A percentile compares a stretch with the other conserved stretches of the same genome.
Evolutionary conservation across 1,284 basidiomycete genomes (phyloP).

Genomic region (Fistulinella cinereoalba): DNA sequence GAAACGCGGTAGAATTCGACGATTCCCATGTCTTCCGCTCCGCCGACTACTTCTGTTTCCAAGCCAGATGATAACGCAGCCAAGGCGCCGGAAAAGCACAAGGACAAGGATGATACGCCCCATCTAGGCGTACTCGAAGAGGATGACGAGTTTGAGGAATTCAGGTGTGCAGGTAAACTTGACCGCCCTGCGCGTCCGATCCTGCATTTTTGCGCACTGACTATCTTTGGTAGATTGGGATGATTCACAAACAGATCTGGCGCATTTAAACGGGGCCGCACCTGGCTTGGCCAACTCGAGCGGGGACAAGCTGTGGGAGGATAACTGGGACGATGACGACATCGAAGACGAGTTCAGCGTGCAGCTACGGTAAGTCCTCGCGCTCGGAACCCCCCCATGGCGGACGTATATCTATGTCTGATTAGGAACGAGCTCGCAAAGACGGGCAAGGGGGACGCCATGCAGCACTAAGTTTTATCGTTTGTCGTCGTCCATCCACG

Average conservation of each 20-base stretch:
- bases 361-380: conserved; percentile 74
- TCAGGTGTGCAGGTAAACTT: conserved; percentile 61
- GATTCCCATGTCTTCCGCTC: conserved; percentile 30
- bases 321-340: conserved; percentile 99
- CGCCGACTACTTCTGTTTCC: conserved; percentile 33
- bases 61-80: conserved; percentile 34
- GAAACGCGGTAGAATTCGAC: neutral
- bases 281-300: conserved; percentile 71
- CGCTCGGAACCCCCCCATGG: too few species aligned
- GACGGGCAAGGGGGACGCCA: conserved; percentile 52
- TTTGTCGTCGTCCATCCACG: neutral
- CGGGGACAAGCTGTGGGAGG: conserved; percentile 93
- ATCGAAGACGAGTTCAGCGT: conserved; percentile 97
- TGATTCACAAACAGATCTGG: conserved; percentile 76
- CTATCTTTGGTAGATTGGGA: conserved; percentile 94
- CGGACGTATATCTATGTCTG: too few species aligned
- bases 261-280: conserved; percentile 67
- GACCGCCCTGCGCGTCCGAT: neutral
- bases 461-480: conserved; percentile 47
- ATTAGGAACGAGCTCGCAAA: conserved; percentile 70
- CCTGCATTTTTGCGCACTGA: too few species aligned
- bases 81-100: conserved; percentile 36
- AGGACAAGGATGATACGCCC: conserved; percentile 41
- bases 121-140: conserved; percentile 77
- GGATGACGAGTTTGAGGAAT: conserved; percentile 85